A percentile compares a stretch with the other conserved stretches of the same genome.
These are phyloP conservation scores for Xylaria sp. DNA, from an alignment of 2,329 filamentous ascomycete genomes.

Conservation along the genomic window DNA sequence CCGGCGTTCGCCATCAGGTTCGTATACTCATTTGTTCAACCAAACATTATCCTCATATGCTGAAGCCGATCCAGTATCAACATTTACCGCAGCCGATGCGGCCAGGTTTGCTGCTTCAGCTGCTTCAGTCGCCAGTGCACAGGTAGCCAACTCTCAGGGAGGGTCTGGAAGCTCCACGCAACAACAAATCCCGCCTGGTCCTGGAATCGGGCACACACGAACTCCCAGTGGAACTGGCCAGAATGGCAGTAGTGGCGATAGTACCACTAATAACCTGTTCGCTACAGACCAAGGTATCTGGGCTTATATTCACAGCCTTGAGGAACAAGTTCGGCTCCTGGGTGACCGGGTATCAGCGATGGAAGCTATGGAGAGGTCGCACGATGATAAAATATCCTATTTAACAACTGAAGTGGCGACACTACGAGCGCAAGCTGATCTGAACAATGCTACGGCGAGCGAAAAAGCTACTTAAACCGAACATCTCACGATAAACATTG, in stretches of 20 bases:
- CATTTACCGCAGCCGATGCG: slow-evolving; percentile 40
- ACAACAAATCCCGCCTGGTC: slow-evolving; percentile 26
- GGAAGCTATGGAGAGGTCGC: slow-evolving; percentile 47
- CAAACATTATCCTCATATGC: slow-evolving; percentile 30
- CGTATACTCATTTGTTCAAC: slow-evolving; percentile 43
- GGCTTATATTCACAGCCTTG: slow-evolving; percentile 74
- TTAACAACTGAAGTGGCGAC: slow-evolving; percentile 45
- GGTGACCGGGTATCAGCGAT: slow-evolving; percentile 51
- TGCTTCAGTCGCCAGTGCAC: slow-evolving; percentile 28
- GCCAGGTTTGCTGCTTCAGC: slow-evolving; percentile 40
- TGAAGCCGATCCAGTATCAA: slow-evolving; percentile 39
- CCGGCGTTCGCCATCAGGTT: slow-evolving; percentile 59
- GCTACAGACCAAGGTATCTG: slow-evolving; percentile 69
- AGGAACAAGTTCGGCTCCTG: slow-evolving; percentile 60
- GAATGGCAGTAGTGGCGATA: slow-evolving; percentile 61
- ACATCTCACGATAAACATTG: too few species aligned
- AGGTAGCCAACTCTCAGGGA: slow-evolving; percentile 33
- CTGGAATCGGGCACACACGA: slow-evolving; percentile 39
- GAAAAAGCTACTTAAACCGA: slow-evolving; percentile 31
- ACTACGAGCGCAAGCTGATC: slow-evolving; percentile 42
- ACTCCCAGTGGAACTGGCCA: slow-evolving; percentile 58
- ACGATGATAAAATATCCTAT: slow-evolving; percentile 45
- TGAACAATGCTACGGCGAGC: slow-evolving; percentile 32
- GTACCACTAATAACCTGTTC: slow-evolving; percentile 70
- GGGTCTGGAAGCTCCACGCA: slow-evolving; percentile 34